Evolutionary conservation across 208 protist genomes (phyloP).

Genomic region (Acanthamoeba healyi): DNA sequence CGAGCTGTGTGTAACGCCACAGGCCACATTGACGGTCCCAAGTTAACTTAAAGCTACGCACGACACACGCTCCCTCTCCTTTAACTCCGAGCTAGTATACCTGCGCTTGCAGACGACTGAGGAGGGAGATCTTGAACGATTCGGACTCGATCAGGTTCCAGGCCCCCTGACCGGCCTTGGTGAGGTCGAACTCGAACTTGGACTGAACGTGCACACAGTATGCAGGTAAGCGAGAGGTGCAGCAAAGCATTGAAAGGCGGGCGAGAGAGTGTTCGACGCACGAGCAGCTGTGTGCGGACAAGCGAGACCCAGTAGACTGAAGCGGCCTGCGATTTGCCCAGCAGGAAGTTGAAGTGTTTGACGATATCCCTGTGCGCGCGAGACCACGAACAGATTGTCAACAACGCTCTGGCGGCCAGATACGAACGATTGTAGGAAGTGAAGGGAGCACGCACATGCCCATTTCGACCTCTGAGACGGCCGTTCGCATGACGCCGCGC

Average conservation of each 20-base stretch:
- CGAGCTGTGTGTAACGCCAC: too few relatives aligned
- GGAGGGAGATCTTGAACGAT: slow-evolving; percentile 50
- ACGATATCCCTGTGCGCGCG: background rate
- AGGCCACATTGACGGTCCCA: too few relatives aligned
- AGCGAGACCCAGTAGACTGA: slow-evolving; percentile 41
- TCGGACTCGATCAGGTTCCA: slow-evolving; percentile 1
- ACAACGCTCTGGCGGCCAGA: background rate
- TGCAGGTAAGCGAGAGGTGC: background rate
- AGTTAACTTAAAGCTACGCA: too few relatives aligned
- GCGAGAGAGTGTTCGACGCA: background rate
- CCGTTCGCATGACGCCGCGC: slow-evolving; percentile 53
- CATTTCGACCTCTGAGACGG: slow-evolving; percentile 4
- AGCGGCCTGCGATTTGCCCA: background rate
- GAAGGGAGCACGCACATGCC: background rate
- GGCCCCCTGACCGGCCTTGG: background rate
- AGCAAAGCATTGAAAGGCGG: too few relatives aligned
- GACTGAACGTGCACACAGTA: background rate
- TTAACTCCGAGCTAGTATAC: too few relatives aligned
- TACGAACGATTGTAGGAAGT: background rate
- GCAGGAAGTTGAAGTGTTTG: slow-evolving; percentile 59
- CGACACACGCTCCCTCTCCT: too few relatives aligned
- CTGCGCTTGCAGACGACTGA: background rate
- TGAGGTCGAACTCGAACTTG: slow-evolving; percentile 54
- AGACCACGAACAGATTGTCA: background rate
- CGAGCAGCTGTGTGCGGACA: slow-evolving; percentile 36